phyloP scores from a whole-genome alignment of 2,329 filamentous ascomycete species.

The Thielaviopsis populi region DNA sequence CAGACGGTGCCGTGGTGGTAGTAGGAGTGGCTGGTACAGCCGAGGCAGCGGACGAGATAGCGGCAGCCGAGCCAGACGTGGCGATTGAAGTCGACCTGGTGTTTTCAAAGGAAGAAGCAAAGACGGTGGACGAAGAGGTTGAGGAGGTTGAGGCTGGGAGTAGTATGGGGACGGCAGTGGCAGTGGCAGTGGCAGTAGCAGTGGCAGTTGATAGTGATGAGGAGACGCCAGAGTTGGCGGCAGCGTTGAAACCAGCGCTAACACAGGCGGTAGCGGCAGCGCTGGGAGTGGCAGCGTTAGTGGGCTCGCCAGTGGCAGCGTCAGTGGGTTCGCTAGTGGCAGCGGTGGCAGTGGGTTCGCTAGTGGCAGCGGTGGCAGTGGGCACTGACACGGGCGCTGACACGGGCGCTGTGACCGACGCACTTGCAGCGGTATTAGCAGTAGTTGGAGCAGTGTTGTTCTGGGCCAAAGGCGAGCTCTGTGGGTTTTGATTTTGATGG shows the following conservation, averaged over 20 bases:
- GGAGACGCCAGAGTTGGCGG: background rate
- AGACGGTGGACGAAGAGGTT: constrained; percentile 6
- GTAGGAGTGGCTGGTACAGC: background rate
- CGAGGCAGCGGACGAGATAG: constrained; percentile 9
- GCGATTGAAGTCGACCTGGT: constrained; percentile 9
- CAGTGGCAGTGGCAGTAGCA: constrained; percentile 39
- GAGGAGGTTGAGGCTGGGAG: constrained; percentile 2
- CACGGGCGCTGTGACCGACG: background rate
- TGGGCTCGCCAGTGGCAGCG: constrained; percentile 31
- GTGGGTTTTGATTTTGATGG: background rate
- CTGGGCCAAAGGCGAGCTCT: background rate
- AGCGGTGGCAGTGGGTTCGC: constrained; percentile 40
- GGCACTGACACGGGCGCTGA: constrained; percentile 7
- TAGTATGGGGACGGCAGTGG: constrained; percentile 24
- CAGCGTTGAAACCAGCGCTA: background rate
- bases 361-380: constrained; percentile 35
- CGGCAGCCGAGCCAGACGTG: constrained; percentile 8
- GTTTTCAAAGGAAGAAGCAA: constrained; percentile 1
- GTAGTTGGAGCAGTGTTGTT: background rate
- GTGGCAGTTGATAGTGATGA: constrained; percentile 47
- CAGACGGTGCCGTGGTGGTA: background rate
- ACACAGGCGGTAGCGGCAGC: constrained; percentile 31
- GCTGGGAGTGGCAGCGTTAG: background rate
- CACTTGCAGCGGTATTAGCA: constrained; percentile 2
- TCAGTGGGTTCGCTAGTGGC: constrained; percentile 40